Evolutionary conservation across 192 early-diverging fungal species (phyloP).

Genomic region (Linnemannia elongata): DNA sequence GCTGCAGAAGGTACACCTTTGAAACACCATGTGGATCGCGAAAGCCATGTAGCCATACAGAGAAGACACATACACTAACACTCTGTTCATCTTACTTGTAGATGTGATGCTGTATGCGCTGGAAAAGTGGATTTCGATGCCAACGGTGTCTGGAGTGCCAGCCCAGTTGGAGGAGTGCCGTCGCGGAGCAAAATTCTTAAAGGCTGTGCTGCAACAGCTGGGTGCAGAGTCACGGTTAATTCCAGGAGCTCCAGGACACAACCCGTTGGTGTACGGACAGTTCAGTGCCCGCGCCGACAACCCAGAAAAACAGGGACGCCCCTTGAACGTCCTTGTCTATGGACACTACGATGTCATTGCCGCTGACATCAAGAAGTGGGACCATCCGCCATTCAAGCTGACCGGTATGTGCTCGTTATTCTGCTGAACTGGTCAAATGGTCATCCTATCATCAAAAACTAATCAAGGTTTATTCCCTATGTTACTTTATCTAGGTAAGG

Average conservation of each 20-base stretch:
- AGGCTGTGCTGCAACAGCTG: slow-evolving; percentile 73
- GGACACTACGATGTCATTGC: slow-evolving; percentile 89
- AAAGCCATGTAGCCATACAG: background rate
- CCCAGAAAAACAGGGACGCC: background rate
- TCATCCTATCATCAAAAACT: background rate
- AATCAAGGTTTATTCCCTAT: background rate
- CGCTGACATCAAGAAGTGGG: slow-evolving; percentile 76
- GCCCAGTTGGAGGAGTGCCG: slow-evolving; percentile 80
- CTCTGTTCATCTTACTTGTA: background rate
- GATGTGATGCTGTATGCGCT: slow-evolving; percentile 72
- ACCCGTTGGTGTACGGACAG: slow-evolving; percentile 78
- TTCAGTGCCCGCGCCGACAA: slow-evolving; percentile 39
- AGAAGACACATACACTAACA: background rate
- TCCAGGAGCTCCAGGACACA: slow-evolving; percentile 70
- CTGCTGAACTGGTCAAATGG: no score
- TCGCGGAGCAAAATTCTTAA: slow-evolving; percentile 79
- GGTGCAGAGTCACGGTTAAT: slow-evolving; percentile 75
- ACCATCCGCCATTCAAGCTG: slow-evolving; percentile 74
- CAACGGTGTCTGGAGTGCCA: slow-evolving; percentile 76
- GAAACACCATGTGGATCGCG: background rate
- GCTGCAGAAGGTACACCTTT: slow-evolving; percentile 37
- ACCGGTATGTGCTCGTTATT: slow-evolving; percentile 47
- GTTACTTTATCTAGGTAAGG: slow-evolving; percentile 54
- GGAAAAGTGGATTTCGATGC: slow-evolving; percentile 77
- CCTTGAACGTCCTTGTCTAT: slow-evolving; percentile 73